Conservation (phyloP, 208 protist genomes). For the Histomonas meleagridis region DNA sequence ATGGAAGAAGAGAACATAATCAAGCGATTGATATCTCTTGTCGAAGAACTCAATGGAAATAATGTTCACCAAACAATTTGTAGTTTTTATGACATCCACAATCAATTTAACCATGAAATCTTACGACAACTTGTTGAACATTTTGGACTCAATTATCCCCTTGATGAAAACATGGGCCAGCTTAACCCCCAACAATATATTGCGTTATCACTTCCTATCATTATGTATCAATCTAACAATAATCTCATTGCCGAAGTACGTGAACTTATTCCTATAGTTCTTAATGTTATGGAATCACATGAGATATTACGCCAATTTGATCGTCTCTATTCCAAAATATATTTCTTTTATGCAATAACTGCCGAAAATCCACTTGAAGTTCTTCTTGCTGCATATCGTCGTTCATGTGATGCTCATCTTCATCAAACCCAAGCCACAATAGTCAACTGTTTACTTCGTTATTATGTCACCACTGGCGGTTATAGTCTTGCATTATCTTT, state of each 20-base stretch:
- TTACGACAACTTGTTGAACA: not conserved
- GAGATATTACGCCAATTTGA: constrained; percentile 5
- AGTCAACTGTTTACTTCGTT: not conserved
- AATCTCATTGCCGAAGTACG: not conserved
- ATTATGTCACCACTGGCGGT: not conserved
- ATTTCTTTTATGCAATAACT: constrained; percentile 5
- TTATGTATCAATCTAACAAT: not conserved
- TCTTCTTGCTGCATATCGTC: constrained; percentile 11
- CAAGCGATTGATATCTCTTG: not conserved
- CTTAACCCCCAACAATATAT: not conserved
- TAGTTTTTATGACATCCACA: constrained; percentile 3
- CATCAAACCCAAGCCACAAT: constrained; percentile 31
- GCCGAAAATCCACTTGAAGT: not conserved
- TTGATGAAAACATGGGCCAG: not conserved
- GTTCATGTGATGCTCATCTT: constrained; percentile 2
- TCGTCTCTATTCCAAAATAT: not conserved
- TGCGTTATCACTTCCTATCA: not conserved
- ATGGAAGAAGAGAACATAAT: not conserved
- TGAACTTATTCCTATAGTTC: not conserved
- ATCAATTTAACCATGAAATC: not conserved
- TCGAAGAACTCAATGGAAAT: not conserved
- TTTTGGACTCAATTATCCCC: not conserved
- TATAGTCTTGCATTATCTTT: constrained; percentile 14
- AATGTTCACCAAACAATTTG: constrained; percentile 34
- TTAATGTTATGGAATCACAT: not conserved